A percentile compares a stretch with the other conserved stretches of the same genome.
Conservation (phyloP, 805 yeast genomes). For the Gaillardinia entomophila region DNA sequence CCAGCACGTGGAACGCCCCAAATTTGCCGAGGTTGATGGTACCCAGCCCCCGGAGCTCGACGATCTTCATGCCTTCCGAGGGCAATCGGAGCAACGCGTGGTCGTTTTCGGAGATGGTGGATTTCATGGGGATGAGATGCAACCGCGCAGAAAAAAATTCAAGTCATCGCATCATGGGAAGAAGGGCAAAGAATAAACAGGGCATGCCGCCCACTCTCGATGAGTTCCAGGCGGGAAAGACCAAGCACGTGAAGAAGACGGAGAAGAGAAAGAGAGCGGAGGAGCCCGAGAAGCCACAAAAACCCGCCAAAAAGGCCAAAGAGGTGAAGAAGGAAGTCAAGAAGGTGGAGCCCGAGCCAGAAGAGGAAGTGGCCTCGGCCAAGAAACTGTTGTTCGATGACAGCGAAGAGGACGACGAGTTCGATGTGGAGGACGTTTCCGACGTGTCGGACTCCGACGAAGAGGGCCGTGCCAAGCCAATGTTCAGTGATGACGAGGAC, state of each 20-base stretch:
- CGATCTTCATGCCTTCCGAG: constrained; percentile 69
- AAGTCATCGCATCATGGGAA: constrained; percentile 56
- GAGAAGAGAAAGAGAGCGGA: constrained; percentile 10
- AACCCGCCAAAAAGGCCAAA: constrained; percentile 23
- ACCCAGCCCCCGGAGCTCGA: constrained; percentile 57
- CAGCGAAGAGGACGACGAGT: constrained; percentile 47
- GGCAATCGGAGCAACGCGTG: constrained; percentile 71
- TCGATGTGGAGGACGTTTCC: constrained; percentile 26
- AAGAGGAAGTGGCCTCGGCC: constrained; percentile 59
- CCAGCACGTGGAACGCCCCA: constrained; percentile 75
- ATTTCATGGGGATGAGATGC: constrained; percentile 8
- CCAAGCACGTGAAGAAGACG: constrained; percentile 9
- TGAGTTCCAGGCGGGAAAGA: constrained; percentile 51
- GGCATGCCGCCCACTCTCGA: constrained; percentile 87
- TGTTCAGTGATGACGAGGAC: constrained; percentile 76
- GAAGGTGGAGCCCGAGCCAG: neutral
- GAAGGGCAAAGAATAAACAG: constrained; percentile 89
- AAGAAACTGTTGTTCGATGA: constrained; percentile 75
- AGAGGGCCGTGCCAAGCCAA: constrained; percentile 54
- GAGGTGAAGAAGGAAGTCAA: constrained; percentile 19
- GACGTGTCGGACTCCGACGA: constrained; percentile 54
- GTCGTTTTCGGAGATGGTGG: constrained; percentile 40
- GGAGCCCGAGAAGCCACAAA: constrained; percentile 19
- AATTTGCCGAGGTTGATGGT: constrained; percentile 80
- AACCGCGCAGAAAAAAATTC: neutral